These are phyloP conservation scores for Melaleuca quinquenervia DNA, from an alignment of 345 rosid species.

Conservation along the genomic window DNA sequence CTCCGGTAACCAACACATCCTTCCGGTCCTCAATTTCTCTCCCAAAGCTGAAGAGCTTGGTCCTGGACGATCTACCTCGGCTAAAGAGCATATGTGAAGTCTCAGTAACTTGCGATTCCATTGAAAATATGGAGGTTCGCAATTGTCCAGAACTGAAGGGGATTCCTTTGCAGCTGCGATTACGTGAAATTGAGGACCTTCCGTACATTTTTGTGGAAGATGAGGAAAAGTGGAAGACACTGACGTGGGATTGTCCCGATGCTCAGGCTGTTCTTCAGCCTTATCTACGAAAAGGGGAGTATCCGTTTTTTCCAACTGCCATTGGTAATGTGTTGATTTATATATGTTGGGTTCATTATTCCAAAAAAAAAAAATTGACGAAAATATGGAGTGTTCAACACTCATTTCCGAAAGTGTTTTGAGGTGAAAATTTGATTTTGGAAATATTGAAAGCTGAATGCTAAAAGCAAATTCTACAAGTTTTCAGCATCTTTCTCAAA, in stretches of 20 bases:
- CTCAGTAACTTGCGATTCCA: neutral
- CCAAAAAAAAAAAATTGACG: too few relatives aligned
- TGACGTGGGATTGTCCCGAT: neutral
- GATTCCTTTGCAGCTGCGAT: neutral
- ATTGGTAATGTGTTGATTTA: neutral
- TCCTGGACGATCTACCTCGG: fast-evolving
- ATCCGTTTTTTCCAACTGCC: too few relatives aligned
- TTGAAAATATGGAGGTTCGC: fast-evolving
- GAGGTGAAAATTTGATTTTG: too few relatives aligned
- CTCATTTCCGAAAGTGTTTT: neutral
- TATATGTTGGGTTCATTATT: neutral
- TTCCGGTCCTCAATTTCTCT: neutral
- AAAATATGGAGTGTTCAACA: too few relatives aligned
- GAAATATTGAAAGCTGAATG: too few relatives aligned
- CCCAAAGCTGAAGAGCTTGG: fast-evolving
- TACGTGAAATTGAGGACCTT: neutral
- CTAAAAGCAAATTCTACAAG: too few relatives aligned
- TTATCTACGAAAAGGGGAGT: neutral
- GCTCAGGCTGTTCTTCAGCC: neutral
- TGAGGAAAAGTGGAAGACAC: neutral
- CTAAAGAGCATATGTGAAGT: neutral
- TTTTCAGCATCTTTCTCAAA: too few relatives aligned
- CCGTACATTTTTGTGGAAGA: fast-evolving
- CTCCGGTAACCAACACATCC: neutral
- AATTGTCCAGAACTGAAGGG: neutral